These are phyloP conservation scores for Diplodia corticola DNA, from an alignment of 2,329 filamentous ascomycete genomes.

Conservation along the genomic window DNA sequence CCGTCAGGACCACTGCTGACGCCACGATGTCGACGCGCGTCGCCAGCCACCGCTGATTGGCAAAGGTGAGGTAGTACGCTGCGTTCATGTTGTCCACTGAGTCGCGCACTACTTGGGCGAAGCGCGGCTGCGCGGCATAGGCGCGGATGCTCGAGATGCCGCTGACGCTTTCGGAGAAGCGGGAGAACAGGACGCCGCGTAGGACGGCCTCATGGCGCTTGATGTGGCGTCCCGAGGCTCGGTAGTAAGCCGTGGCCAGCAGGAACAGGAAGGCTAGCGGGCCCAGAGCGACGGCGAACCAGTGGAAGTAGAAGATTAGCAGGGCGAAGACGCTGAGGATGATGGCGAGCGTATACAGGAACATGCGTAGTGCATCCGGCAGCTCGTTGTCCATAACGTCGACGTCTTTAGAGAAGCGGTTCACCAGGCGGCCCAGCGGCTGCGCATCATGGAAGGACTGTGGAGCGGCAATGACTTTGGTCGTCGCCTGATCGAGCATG, in stretches of 20 bases:
- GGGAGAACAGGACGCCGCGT: constrained; percentile 83
- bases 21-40: constrained; percentile 82
- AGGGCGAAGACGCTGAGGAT: constrained; percentile 82
- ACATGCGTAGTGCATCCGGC: constrained; percentile 88
- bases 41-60: constrained; percentile 92
- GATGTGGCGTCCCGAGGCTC: constrained; percentile 86
- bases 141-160: constrained; percentile 85
- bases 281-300: constrained; percentile 70
- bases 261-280: constrained; percentile 76
- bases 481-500: constrained; percentile 80
- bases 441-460: constrained; percentile 98
- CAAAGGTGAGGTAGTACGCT: constrained; percentile 92
- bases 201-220: constrained; percentile 92
- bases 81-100: constrained; percentile 89
- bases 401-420: constrained; percentile 92
- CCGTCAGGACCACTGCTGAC: constrained; percentile 80
- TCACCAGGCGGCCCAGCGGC: constrained; percentile 89
- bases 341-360: constrained; percentile 79
- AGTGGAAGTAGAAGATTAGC: constrained; percentile 92
- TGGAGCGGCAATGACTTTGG: constrained; percentile 66
- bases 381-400: constrained; percentile 95
- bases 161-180: constrained; percentile 84
- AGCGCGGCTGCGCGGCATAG: constrained; percentile 80
- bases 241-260: constrained; percentile 82
- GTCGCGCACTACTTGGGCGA: constrained; percentile 66